Percentiles rank a stretch among this genome's conserved stretches.
Evolutionary conservation across 495 filamentous ascomycete species (phyloP).

Genomic region (Xylaria curta): DNA sequence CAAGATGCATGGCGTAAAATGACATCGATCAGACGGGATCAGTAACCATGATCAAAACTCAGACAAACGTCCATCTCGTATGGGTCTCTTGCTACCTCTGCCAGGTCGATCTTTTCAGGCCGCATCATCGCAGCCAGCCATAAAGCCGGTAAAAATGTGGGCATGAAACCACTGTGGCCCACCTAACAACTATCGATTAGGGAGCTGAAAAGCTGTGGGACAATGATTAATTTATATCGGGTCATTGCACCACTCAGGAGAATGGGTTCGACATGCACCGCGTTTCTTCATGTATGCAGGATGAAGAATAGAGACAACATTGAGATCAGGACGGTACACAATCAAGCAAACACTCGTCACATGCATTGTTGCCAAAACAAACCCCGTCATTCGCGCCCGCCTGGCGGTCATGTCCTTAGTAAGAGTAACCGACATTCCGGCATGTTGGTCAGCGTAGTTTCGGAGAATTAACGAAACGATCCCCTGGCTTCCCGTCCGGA

Average conservation of each 20-base stretch:
- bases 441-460: neutral
- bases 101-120: neutral
- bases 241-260: constrained; percentile 21
- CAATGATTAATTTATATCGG: constrained; percentile 13
- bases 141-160: too few relatives aligned
- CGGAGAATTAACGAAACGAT: neutral
- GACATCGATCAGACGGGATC: neutral
- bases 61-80: neutral
- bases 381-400: neutral
- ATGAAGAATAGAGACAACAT: neutral
- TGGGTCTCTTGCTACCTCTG: neutral
- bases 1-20: neutral
- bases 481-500: neutral
- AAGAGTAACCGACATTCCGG: neutral
- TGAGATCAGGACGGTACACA: neutral
- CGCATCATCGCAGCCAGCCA: neutral
- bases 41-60: neutral
- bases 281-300: neutral
- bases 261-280: neutral
- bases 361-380: neutral
- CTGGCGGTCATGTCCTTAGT: neutral
- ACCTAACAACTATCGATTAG: neutral
- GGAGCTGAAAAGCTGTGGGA: constrained; percentile 25
- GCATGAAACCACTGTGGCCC: neutral
- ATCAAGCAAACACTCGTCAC: neutral